A percentile compares a stretch with the other conserved stretches of the same genome.
Evolutionary conservation across 2,329 filamentous ascomycete genomes (phyloP).

Genomic region (Diaporthe amygdali): DNA sequence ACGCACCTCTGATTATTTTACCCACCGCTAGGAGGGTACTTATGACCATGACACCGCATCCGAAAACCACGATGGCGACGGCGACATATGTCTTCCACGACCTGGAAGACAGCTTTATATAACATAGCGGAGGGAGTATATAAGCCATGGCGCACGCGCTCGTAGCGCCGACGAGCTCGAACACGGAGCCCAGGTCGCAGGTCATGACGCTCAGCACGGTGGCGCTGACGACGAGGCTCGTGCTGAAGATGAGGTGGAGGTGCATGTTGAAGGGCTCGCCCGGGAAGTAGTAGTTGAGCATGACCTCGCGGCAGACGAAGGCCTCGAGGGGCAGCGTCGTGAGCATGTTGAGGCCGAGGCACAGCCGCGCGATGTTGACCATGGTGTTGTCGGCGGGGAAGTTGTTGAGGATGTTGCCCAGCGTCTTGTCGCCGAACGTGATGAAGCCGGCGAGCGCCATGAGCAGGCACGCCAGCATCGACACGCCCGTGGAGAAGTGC

Average conservation of each 20-base stretch:
- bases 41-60: constrained; percentile 36
- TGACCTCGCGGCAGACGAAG: constrained; percentile 96
- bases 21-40: constrained; percentile 35
- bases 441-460: constrained; percentile 92
- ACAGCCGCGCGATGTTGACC: constrained; percentile 93
- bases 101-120: constrained; percentile 85
- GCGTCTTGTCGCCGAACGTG: constrained; percentile 88
- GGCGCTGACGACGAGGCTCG: constrained; percentile 78
- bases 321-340: constrained; percentile 95
- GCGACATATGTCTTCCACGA: constrained; percentile 38
- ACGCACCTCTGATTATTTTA: constrained; percentile 36
- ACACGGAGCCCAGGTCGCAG: constrained; percentile 92
- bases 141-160: constrained; percentile 94
- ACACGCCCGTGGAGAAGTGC: constrained; percentile 89
- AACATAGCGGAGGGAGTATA: constrained; percentile 92
- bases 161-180: constrained; percentile 94
- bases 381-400: constrained; percentile 89
- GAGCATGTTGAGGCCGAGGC: constrained; percentile 98
- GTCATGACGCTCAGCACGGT: constrained; percentile 82
- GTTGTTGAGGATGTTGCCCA: constrained; percentile 98
- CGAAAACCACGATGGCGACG: constrained; percentile 34
- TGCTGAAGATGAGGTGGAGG: constrained; percentile 86
- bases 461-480: constrained; percentile 86
- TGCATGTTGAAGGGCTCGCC: constrained; percentile 79
- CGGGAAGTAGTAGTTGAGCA: constrained; percentile 81